These are phyloP conservation scores for Hypholoma fasciculare DNA, from an alignment of 768 basidiomycete species.

Conservation along the genomic window DNA sequence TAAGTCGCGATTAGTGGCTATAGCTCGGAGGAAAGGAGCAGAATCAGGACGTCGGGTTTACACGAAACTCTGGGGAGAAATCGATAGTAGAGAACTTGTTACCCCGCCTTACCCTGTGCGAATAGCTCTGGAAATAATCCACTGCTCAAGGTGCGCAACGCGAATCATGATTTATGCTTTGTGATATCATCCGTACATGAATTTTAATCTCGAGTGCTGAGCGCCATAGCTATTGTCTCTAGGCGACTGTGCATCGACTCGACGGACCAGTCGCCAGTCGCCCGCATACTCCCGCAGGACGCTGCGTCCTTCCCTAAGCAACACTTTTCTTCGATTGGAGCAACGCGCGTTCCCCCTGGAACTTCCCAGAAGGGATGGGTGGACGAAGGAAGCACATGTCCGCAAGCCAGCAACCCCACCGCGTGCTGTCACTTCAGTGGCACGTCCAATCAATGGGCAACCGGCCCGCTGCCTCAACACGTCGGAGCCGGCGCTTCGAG, in stretches of 20 bases:
- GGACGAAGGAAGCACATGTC: too few species aligned
- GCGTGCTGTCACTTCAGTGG: too few species aligned
- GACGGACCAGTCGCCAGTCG: neutral
- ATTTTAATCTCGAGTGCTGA: too few species aligned
- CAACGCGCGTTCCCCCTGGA: too few species aligned
- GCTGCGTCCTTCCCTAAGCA: neutral
- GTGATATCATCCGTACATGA: too few species aligned
- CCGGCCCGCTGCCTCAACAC: neutral
- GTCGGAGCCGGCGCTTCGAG: neutral
- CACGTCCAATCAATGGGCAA: too few species aligned
- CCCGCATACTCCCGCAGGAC: neutral
- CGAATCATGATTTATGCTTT: too few species aligned
- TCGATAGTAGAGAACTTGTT: neutral
- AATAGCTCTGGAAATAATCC: too few species aligned
- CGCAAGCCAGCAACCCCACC: too few species aligned
- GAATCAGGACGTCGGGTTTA: neutral
- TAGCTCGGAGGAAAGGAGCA: neutral
- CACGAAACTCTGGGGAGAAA: neutral
- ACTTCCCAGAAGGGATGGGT: too few species aligned
- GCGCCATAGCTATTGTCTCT: conserved; percentile 6
- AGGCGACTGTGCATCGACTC: neutral
- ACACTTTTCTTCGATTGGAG: too few species aligned
- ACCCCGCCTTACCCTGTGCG: neutral
- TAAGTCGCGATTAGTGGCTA: neutral
- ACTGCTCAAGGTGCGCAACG: too few species aligned